Percentiles rank a stretch among this genome's conserved stretches.
phyloP scores from a whole-genome alignment of 805 yeast genomes.

The Metschnikowia anglica region DNA sequence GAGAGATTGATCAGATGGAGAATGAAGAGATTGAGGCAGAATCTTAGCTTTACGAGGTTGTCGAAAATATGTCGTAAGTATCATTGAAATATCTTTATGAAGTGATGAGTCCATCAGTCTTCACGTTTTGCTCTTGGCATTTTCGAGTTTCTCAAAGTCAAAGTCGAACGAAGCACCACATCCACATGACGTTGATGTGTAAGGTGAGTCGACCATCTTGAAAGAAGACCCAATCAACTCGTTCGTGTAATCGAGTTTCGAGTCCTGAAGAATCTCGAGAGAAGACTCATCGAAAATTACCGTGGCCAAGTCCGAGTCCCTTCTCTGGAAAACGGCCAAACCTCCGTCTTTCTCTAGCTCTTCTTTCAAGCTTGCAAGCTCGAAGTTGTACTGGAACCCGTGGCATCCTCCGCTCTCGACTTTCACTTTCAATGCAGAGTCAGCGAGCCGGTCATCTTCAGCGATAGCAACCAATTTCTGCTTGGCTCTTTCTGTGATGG shows the following conservation, averaged over 20 bases:
- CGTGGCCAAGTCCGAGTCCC: conserved; percentile 50
- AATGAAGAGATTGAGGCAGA: neutral
- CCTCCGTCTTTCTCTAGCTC: conserved; percentile 34
- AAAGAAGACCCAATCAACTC: conserved; percentile 95
- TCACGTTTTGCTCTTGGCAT: conserved; percentile 15
- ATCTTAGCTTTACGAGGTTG: conserved; percentile 5
- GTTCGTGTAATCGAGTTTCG: conserved; percentile 82
- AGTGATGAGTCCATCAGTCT: neutral
- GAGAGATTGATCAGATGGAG: too few relatives aligned
- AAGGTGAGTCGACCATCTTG: conserved; percentile 87
- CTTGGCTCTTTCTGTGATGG: conserved; percentile 48
- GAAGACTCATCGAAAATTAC: conserved; percentile 80
- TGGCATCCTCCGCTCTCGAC: conserved; percentile 99
- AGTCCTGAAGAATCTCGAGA: conserved; percentile 76
- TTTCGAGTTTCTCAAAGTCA: conserved; percentile 44
- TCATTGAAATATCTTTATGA: conserved; percentile 6
- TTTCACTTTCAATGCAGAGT: conserved; percentile 63
- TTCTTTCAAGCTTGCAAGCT: conserved; percentile 47
- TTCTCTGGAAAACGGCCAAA: conserved; percentile 60
- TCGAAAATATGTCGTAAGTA: conserved; percentile 10
- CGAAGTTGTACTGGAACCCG: conserved; percentile 87
- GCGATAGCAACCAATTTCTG: conserved; percentile 54
- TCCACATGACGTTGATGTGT: conserved; percentile 56
- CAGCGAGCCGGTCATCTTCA: conserved; percentile 47
- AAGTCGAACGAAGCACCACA: conserved; percentile 49